These are phyloP conservation scores for Phytophthora aleatoria DNA, from an alignment of 352 stramenopile genomes.

Conservation along the genomic window DNA sequence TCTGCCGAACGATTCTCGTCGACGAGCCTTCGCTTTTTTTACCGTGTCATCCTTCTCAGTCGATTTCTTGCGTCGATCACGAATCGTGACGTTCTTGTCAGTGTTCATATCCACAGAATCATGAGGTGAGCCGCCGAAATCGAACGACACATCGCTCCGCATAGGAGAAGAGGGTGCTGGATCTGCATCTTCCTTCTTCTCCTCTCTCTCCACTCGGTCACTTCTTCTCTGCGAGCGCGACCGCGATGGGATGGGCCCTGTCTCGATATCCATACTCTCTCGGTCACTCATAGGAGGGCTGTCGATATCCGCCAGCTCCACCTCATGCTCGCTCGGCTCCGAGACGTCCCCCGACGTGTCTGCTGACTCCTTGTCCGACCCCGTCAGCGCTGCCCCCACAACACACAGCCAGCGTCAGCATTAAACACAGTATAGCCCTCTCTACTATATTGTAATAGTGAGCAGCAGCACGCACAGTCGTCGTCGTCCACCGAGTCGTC, in stretches of 20 bases:
- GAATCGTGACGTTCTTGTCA: slow-evolving; percentile 36
- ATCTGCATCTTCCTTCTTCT: slow-evolving; percentile 21
- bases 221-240: slow-evolving; percentile 31
- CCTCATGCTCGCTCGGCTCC: slow-evolving; percentile 50
- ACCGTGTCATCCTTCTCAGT: slow-evolving; percentile 21
- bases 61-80: slow-evolving; percentile 28
- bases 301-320: slow-evolving; percentile 45
- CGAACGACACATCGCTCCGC: slow-evolving; percentile 44
- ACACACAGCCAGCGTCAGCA: slow-evolving; percentile 16
- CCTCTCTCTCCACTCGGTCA: slow-evolving; percentile 15
- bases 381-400: slow-evolving; percentile 32
- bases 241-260: slow-evolving; percentile 31
- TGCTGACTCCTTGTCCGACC: slow-evolving; percentile 47
- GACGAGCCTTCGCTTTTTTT: slow-evolving; percentile 33
- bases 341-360: slow-evolving; percentile 53
- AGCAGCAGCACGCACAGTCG: slow-evolving; percentile 23
- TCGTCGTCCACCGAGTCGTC: slow-evolving; percentile 42
- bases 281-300: slow-evolving; percentile 38
- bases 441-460: neutral
- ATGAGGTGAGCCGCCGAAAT: slow-evolving; percentile 44
- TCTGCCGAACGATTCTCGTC: slow-evolving; percentile 47
- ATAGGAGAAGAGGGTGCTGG: slow-evolving; percentile 20
- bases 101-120: slow-evolving; percentile 33
- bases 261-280: slow-evolving; percentile 43
- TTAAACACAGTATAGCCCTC: neutral